Conservation (phyloP, 257 asterid genomes). For the Hygrophila difformis region DNA sequence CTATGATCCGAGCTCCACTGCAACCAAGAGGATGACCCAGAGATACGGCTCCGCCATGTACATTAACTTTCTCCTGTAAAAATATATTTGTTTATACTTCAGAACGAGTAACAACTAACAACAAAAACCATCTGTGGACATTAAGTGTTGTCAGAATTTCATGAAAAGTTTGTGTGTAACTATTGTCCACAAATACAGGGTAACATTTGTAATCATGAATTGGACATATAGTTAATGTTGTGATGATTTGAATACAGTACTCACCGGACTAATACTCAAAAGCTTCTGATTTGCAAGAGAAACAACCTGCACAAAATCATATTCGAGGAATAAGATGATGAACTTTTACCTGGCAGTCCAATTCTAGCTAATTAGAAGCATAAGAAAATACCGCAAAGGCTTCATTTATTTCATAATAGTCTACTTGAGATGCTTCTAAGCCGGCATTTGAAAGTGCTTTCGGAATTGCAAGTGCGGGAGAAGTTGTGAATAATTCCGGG, state of each 20-base stretch:
- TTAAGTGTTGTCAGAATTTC: no score
- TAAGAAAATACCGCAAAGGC: constrained; percentile 71
- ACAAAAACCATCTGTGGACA: no score
- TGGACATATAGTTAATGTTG: not conserved
- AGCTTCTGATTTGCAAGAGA: constrained; percentile 97
- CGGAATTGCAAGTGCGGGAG: constrained; percentile 95
- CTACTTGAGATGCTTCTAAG: constrained; percentile 73
- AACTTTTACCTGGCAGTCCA: not conserved
- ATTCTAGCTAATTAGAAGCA: not conserved
- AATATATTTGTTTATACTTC: no score
- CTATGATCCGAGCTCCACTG: constrained; percentile 98
- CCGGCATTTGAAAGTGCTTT: constrained; percentile 87
- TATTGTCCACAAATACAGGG: not conserved
- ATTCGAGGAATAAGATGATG: constrained; percentile 8
- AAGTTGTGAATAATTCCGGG: constrained; percentile 86
- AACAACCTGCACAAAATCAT: constrained; percentile 58
- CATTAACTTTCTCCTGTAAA: constrained; percentile 78
- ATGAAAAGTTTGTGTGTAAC: no score
- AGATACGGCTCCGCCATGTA: constrained; percentile 95
- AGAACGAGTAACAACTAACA: no score
- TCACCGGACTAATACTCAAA: constrained; percentile 59
- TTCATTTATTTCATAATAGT: constrained; percentile 90
- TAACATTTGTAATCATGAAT: not conserved
- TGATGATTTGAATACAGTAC: constrained; percentile 21
- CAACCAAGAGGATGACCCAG: constrained; percentile 98